Evolutionary conservation across 2,329 filamentous ascomycete genomes (phyloP).

Genomic region (Pochonia chlamydosporia): DNA sequence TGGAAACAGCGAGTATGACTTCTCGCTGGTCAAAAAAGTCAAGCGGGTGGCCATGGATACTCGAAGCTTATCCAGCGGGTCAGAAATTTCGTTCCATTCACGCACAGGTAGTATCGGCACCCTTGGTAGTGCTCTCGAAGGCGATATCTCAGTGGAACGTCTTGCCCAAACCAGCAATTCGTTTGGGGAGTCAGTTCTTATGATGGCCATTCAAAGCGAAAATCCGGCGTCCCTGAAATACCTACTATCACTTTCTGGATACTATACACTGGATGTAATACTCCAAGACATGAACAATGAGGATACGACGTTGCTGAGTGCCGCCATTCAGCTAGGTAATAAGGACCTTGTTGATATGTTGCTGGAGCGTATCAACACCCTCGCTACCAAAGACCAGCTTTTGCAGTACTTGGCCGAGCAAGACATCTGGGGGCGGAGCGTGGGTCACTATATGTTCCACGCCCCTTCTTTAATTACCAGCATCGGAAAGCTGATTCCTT

Average conservation of each 20-base stretch:
- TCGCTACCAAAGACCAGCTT: conserved; percentile 50
- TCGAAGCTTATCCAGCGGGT: conserved; percentile 80
- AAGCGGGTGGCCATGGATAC: conserved; percentile 89
- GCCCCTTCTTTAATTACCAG: conserved; percentile 72
- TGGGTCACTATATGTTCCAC: conserved; percentile 95
- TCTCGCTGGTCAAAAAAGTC: conserved; percentile 40
- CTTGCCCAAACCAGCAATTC: conserved; percentile 65
- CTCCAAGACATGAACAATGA: conserved; percentile 85
- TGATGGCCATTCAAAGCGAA: conserved; percentile 76
- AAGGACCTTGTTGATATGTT: conserved; percentile 68
- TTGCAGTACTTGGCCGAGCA: conserved; percentile 65
- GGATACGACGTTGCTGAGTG: conserved; percentile 81
- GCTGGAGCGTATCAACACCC: conserved; percentile 62
- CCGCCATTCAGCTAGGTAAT: conserved; percentile 81
- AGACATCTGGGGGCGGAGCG: conserved; percentile 80
- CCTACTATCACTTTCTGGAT: conserved; percentile 68
- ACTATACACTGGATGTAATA: conserved; percentile 66
- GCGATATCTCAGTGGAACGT: conserved; percentile 78
- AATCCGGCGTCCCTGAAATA: conserved; percentile 71
- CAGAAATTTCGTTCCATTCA: conserved; percentile 77
- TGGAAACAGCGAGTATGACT: conserved; percentile 38
- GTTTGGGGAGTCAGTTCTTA: conserved; percentile 75
- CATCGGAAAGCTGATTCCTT: conserved; percentile 75
- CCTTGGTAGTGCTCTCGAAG: conserved; percentile 66
- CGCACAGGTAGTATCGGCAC: conserved; percentile 74